These are phyloP conservation scores for Camellia sinensis DNA, from an alignment of 148 eudicot genomes.

Conservation along the genomic window DNA sequence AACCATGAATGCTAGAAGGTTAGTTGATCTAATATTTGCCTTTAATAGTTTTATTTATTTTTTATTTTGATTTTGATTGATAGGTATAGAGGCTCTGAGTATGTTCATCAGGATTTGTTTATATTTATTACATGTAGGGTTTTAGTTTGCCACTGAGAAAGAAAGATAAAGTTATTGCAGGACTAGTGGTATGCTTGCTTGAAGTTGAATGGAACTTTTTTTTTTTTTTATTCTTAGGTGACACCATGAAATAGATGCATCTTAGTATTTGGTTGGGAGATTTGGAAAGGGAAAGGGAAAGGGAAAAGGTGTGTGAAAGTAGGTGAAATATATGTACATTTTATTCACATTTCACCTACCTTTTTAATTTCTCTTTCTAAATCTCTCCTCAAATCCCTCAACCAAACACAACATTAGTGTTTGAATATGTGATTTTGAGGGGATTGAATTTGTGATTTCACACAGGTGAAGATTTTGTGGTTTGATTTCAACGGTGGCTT, in stretches of 20 bases:
- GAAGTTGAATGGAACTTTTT: background rate
- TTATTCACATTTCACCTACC: too few species aligned
- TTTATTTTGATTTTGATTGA: background rate
- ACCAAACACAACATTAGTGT: background rate
- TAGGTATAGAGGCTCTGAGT: background rate
- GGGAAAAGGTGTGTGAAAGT: too few species aligned
- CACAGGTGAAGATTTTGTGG: background rate
- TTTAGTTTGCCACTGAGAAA: background rate
- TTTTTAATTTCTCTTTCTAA: too few species aligned
- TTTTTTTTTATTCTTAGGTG: background rate
- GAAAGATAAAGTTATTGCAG: background rate
- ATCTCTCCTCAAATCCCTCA: too few species aligned
- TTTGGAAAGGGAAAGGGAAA: too few species aligned
- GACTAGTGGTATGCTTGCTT: background rate
- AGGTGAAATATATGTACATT: too few species aligned
- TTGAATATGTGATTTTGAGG: background rate
- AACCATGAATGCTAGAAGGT: conserved; percentile 59
- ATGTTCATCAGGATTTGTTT: background rate
- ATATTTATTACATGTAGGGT: background rate
- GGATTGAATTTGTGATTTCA: background rate
- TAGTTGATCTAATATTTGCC: background rate
- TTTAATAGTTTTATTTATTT: background rate
- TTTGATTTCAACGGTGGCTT: background rate
- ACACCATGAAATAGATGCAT: background rate
- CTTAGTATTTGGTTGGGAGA: background rate